These are phyloP conservation scores for Gaeumannomyces sp. DNA, from an alignment of 2,329 filamentous ascomycete species.

Conservation along the genomic window DNA sequence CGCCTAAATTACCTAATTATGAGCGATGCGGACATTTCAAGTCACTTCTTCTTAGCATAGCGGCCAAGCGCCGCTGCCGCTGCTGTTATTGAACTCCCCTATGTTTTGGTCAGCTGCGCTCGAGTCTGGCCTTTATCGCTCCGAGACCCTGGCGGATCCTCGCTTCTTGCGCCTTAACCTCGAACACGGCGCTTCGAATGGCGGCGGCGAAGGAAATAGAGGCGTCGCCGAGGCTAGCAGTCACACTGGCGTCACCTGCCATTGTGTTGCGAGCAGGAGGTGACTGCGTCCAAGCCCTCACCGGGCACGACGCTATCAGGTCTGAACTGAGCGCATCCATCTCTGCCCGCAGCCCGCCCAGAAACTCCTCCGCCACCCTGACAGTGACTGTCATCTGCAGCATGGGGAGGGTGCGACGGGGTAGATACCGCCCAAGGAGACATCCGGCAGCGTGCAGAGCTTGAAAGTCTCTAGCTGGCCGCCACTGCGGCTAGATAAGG, in stretches of 20 bases:
- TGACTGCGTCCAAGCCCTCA: neutral
- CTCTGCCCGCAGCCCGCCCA: conserved; percentile 23
- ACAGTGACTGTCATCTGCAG: conserved; percentile 36
- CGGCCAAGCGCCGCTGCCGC: neutral
- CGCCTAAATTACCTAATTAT: neutral
- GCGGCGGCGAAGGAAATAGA: neutral
- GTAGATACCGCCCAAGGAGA: conserved; percentile 32
- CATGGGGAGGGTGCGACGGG: conserved; percentile 32
- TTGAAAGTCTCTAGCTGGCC: conserved; percentile 19
- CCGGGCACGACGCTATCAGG: too few species aligned
- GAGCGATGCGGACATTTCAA: neutral
- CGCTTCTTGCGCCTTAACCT: conserved; percentile 1
- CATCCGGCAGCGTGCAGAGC: conserved; percentile 34
- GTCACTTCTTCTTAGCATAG: neutral
- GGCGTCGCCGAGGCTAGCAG: neutral
- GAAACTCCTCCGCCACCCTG: conserved; percentile 35
- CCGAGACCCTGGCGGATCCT: neutral
- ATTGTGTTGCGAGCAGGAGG: too few species aligned
- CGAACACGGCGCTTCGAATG: neutral
- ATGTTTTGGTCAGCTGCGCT: neutral
- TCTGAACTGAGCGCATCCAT: neutral
- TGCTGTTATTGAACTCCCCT: neutral
- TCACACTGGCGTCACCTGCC: neutral
- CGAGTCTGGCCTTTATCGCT: neutral
- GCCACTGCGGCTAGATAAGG: conserved; percentile 21